Conservation (phyloP, 2,329 filamentous ascomycete species). For the Fusarium sp. region DNA sequence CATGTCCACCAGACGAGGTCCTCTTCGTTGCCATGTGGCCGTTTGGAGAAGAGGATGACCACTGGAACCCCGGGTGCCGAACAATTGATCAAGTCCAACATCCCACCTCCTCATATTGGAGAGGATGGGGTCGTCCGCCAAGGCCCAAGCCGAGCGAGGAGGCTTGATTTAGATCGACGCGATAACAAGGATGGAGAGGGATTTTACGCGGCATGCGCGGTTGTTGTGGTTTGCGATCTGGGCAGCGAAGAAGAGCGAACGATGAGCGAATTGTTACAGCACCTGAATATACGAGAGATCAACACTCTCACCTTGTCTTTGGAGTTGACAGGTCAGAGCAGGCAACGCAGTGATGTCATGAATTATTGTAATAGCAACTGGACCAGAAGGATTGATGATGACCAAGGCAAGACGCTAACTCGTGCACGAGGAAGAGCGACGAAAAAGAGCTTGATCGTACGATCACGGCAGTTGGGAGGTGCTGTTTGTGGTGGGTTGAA, state of each 20-base stretch:
- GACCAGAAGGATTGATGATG: background rate
- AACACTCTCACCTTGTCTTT: background rate
- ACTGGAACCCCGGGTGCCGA: constrained; percentile 54
- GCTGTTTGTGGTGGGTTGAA: background rate
- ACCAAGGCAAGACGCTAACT: background rate
- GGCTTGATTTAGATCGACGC: background rate
- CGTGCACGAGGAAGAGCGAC: background rate
- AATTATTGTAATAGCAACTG: background rate
- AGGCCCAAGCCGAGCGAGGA: background rate
- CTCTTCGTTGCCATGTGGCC: constrained; percentile 76
- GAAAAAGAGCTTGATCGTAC: constrained; percentile 11
- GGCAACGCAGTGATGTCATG: background rate
- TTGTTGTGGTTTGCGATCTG: background rate
- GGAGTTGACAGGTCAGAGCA: background rate
- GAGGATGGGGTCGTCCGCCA: background rate
- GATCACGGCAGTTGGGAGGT: background rate
- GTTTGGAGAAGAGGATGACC: constrained; percentile 65
- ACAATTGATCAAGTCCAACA: constrained; percentile 41
- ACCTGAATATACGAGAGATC: background rate
- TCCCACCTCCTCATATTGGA: constrained; percentile 41
- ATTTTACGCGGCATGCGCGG: background rate
- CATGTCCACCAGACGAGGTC: constrained; percentile 65
- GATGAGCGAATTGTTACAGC: background rate
- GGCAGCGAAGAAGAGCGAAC: background rate
- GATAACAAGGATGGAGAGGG: background rate